Conservation (phyloP, 192 early-diverging fungal genomes). For the Rhizophagus prolifer region DNA sequence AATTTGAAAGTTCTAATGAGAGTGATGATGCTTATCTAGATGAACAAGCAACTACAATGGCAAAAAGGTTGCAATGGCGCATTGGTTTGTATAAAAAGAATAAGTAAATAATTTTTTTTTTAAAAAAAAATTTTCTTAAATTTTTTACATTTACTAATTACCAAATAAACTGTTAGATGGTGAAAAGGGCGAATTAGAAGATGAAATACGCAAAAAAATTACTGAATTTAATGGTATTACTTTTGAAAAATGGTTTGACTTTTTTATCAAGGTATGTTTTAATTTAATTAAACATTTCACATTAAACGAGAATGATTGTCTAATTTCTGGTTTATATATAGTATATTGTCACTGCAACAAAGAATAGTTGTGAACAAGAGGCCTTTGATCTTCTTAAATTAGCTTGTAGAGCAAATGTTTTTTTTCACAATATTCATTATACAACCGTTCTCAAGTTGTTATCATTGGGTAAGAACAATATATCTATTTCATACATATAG, state of each 20-base stretch:
- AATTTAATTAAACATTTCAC: too few species aligned
- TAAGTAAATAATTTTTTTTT: neutral
- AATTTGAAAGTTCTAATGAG: constrained; percentile 19
- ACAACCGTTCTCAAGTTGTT: constrained; percentile 44
- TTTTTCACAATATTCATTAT: constrained; percentile 50
- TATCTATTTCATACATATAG: neutral
- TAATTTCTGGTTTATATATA: constrained; percentile 17
- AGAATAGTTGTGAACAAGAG: constrained; percentile 52
- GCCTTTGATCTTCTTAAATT: constrained; percentile 56
- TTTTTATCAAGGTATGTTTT: constrained; percentile 59
- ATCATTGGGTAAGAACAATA: constrained; percentile 54
- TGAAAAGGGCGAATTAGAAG: constrained; percentile 11
- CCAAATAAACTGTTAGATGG: neutral
- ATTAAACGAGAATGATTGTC: too few species aligned
- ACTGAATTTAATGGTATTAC: constrained; percentile 39
- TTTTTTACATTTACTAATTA: neutral
- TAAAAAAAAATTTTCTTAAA: too few species aligned
- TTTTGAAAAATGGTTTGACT: constrained; percentile 63
- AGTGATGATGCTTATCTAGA: constrained; percentile 36
- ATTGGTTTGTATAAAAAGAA: constrained; percentile 33
- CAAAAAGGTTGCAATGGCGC: constrained; percentile 35
- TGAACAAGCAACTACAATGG: constrained; percentile 40
- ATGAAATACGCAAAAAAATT: constrained; percentile 21
- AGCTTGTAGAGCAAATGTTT: constrained; percentile 59
- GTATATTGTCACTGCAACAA: constrained; percentile 55